Percentiles rank a stretch among this genome's conserved stretches.
Conservation (phyloP, 805 yeast species). For the Zygosaccharomyces bailii region DNA sequence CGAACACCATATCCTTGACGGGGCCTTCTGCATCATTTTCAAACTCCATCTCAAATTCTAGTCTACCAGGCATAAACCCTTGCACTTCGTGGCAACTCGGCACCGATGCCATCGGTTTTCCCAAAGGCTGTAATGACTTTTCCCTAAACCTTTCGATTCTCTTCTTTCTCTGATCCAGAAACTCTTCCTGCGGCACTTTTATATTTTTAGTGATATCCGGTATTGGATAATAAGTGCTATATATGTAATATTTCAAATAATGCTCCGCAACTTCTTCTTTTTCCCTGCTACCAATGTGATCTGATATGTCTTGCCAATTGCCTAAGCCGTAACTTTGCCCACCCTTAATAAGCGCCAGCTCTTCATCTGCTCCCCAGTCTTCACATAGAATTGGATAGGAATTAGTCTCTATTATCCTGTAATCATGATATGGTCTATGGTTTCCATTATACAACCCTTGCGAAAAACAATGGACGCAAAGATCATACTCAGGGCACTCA, state of each 20-base stretch:
- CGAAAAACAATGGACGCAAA: conserved; percentile 97
- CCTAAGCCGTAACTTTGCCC: conserved; percentile 90
- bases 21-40: conserved; percentile 96
- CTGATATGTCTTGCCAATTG: conserved; percentile 97
- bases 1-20: conserved; percentile 93
- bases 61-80: conserved; percentile 97
- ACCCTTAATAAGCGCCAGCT: conserved; percentile 80
- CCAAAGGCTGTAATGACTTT: conserved; percentile 77
- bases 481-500: conserved; percentile 85
- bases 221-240: conserved; percentile 74
- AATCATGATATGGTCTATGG: conserved; percentile 94
- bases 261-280: conserved; percentile 90
- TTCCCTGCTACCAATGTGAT: conserved; percentile 87
- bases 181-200: conserved; percentile 61
- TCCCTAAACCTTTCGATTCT: conserved; percentile 72
- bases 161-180: conserved; percentile 60
- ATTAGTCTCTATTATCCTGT: conserved; percentile 87
- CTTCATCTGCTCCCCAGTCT: conserved; percentile 99
- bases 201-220: conserved; percentile 81
- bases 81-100: conserved; percentile 97
- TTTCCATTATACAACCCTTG: conserved; percentile 74
- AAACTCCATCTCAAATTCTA: conserved; percentile 93
- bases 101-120: conserved; percentile 85
- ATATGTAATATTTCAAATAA: conserved; percentile 66
- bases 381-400: conserved; percentile 86